Percentiles rank a stretch among this genome's conserved stretches.
Conservation (phyloP, 371 early-diverging fungal genomes). For the Actinomortierella wolfii region DNA sequence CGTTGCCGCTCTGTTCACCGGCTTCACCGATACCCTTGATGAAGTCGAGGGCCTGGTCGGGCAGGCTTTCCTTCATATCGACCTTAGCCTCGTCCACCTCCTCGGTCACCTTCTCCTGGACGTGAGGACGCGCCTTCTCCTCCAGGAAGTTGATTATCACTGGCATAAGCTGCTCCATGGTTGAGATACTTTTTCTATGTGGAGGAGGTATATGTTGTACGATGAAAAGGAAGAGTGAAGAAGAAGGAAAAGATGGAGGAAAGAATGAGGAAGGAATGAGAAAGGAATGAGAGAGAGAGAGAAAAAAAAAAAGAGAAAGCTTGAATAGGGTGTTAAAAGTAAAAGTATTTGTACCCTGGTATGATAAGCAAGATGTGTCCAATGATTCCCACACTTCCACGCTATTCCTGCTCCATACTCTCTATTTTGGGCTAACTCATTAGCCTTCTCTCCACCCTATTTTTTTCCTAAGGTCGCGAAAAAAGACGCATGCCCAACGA, state of each 20-base stretch:
- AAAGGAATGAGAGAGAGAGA: not conserved
- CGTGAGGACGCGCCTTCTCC: slow-evolving; percentile 27
- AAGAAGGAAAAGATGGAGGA: slow-evolving; percentile 1
- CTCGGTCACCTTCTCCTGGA: slow-evolving; percentile 33
- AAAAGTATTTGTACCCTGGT: no score
- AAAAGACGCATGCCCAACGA: no score
- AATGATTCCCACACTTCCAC: no score
- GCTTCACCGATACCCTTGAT: slow-evolving; percentile 16
- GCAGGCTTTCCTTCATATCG: slow-evolving; percentile 34
- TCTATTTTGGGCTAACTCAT: no score
- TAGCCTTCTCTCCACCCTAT: no score
- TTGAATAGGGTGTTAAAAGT: not conserved
- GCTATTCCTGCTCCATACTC: no score
- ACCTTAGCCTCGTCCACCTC: slow-evolving; percentile 22
- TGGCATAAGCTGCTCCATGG: slow-evolving; percentile 26
- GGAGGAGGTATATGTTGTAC: not conserved
- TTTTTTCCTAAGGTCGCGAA: no score
- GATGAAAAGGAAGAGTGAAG: not conserved
- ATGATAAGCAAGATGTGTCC: no score
- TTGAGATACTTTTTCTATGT: not conserved
- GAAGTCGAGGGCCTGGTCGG: slow-evolving; percentile 20
- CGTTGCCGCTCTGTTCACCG: slow-evolving; percentile 10
- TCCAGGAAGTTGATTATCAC: slow-evolving; percentile 29
- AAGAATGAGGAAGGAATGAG: no score
- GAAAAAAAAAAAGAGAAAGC: not conserved